A percentile compares a stretch with the other conserved stretches of the same genome.
Evolutionary conservation across 2,329 filamentous ascomycete genomes (phyloP).

Genomic region (Metarhizium humberi): DNA sequence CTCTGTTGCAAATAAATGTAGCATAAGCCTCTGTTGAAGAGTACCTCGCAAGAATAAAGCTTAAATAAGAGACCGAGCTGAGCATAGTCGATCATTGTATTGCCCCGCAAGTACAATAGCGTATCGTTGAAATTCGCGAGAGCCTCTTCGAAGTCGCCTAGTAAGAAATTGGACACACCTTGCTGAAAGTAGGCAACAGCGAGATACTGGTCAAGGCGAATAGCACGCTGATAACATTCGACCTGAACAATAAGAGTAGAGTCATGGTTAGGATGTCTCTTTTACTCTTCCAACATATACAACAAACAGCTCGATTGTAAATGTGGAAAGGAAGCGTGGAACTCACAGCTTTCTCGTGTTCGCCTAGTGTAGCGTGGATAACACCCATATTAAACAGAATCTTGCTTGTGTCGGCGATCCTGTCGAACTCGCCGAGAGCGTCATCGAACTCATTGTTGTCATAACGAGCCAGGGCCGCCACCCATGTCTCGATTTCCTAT

Average conservation of each 20-base stretch:
- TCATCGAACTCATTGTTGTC: conserved; percentile 98
- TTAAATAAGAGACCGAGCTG: conserved; percentile 94
- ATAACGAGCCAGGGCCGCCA: conserved; percentile 80
- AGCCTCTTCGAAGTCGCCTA: conserved; percentile 95
- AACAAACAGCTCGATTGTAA: background rate
- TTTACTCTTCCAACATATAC: background rate
- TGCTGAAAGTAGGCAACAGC: conserved; percentile 98
- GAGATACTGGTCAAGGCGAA: conserved; percentile 86
- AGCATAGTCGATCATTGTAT: conserved; percentile 96
- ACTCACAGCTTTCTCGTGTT: conserved; percentile 90
- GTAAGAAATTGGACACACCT: conserved; percentile 93
- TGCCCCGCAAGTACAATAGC: conserved; percentile 84
- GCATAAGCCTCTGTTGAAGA: conserved; percentile 94
- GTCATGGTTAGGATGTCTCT: background rate
- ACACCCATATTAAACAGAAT: conserved; percentile 98
- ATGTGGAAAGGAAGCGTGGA: background rate
- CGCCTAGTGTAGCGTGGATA: conserved; percentile 90
- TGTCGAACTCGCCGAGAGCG: conserved; percentile 71
- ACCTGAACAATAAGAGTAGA: conserved; percentile 45
- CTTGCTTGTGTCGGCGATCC: conserved; percentile 90
- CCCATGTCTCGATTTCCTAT: conserved; percentile 99
- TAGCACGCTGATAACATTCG: conserved; percentile 87
- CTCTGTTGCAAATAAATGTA: conserved; percentile 95
- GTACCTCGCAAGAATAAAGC: conserved; percentile 90
- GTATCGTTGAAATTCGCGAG: conserved; percentile 99